These are phyloP conservation scores for Backusella psychrophila DNA, from an alignment of 192 early-diverging fungal species.

Conservation along the genomic window DNA sequence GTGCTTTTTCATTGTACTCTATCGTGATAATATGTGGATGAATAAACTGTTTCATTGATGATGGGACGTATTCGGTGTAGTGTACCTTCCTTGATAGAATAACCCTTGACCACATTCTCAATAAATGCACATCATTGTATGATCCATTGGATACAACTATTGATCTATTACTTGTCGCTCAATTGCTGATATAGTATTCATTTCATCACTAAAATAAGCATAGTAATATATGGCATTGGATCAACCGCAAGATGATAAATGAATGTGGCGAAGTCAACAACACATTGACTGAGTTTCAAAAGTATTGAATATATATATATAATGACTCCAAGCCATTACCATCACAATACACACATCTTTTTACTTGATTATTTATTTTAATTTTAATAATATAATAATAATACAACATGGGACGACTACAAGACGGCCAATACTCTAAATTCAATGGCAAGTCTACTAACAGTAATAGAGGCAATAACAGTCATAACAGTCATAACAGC, in stretches of 20 bases:
- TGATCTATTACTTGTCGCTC: too few relatives aligned
- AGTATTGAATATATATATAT: too few relatives aligned
- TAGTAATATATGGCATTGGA: too few relatives aligned
- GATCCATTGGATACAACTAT: not conserved
- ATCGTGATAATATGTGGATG: too few relatives aligned
- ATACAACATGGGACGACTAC: constrained; percentile 19
- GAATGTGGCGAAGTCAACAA: not conserved
- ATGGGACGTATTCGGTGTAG: too few relatives aligned
- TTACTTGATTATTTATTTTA: not conserved
- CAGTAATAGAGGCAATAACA: not conserved
- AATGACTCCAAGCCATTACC: too few relatives aligned
- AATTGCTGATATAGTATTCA: too few relatives aligned
- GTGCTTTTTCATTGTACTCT: too few relatives aligned
- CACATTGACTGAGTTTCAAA: not conserved
- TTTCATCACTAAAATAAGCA: too few relatives aligned
- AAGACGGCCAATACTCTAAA: constrained; percentile 23
- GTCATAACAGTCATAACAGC: not conserved
- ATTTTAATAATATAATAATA: not conserved
- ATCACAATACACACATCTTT: not conserved
- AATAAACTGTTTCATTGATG: too few relatives aligned
- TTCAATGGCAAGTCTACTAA: not conserved
- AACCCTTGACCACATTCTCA: not conserved
- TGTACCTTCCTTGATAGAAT: too few relatives aligned
- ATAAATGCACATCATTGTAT: not conserved
- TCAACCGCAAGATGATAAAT: too few relatives aligned